These are phyloP conservation scores for Gnetum montanum DNA, from an alignment of 75 land plant genomes.

Conservation along the genomic window DNA sequence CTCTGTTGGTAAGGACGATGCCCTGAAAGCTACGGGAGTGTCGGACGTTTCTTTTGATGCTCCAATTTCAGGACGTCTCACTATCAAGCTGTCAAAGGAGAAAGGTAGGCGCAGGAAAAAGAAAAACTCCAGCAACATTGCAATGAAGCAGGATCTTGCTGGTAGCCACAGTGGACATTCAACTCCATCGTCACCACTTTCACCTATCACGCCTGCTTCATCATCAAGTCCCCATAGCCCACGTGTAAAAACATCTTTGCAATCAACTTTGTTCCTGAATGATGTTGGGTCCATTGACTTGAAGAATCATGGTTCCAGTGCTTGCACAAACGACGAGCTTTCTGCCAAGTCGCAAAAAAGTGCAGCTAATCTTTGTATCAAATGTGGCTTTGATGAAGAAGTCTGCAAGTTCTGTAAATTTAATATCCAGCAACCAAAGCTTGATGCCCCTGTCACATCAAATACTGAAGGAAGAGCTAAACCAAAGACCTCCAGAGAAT, in stretches of 20 bases:
- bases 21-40: too few species aligned
- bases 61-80: too few species aligned
- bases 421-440: too few species aligned
- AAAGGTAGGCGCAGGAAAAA: constrained; percentile 27
- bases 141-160: constrained; percentile 35
- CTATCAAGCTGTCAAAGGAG: constrained; percentile 27
- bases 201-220: constrained; percentile 5
- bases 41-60: too few species aligned
- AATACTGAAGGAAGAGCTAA: background rate
- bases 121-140: constrained; percentile 17
- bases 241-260: background rate
- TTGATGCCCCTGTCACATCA: background rate
- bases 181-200: constrained; percentile 19
- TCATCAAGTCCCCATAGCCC: background rate
- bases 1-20: too few species aligned
- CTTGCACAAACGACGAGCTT: too few species aligned
- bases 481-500: too few species aligned
- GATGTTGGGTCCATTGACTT: background rate
- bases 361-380: too few species aligned
- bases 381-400: background rate
- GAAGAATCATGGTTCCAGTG: too few species aligned
- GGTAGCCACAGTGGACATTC: constrained; percentile 58
- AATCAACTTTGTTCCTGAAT: background rate
- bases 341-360: too few species aligned
- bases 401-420: too few species aligned